Evolutionary conservation across 805 yeast species (phyloP).

Genomic region (Pichia scutulata): DNA sequence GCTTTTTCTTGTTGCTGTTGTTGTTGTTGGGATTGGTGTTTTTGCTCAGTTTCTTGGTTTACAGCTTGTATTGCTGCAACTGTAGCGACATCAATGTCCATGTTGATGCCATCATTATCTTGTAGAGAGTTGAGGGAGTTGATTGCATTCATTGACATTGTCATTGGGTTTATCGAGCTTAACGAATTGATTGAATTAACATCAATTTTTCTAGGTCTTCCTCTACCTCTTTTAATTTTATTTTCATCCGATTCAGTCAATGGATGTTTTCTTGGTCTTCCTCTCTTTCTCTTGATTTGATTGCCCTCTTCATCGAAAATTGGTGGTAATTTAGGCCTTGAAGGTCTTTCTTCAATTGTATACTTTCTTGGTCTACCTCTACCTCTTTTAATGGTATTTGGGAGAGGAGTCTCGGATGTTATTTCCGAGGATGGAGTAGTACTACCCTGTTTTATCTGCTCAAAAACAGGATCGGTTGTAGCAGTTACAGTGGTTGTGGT

Average conservation of each 20-base stretch:
- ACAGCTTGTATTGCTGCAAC: not conserved
- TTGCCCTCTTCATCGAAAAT: slow-evolving; percentile 4
- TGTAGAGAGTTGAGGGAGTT: not conserved
- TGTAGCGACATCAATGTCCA: not conserved
- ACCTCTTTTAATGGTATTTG: not conserved
- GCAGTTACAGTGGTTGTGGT: not conserved
- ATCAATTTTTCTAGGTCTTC: slow-evolving; percentile 5
- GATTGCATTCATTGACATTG: not conserved
- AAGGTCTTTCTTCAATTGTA: slow-evolving; percentile 6
- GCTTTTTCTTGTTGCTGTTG: not conserved
- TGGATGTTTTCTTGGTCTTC: slow-evolving; percentile 7
- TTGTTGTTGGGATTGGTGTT: not conserved
- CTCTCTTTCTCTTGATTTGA: slow-evolving; percentile 3
- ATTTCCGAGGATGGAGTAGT: not conserved
- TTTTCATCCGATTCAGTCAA: not conserved
- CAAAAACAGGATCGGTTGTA: too few relatives aligned
- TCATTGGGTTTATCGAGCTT: not conserved
- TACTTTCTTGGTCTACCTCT: slow-evolving; percentile 8
- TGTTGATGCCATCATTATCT: not conserved
- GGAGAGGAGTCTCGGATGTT: not conserved
- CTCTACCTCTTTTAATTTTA: slow-evolving; percentile 1
- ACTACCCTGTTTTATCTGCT: not conserved
- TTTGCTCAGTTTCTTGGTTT: not conserved
- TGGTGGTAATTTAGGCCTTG: slow-evolving; percentile 5
- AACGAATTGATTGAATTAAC: not conserved